Evolutionary conservation across 2,329 filamentous ascomycete genomes (phyloP), one percentile per base, ranked within the genome.

Genomic region (Alternaria consortialis): DNA sequence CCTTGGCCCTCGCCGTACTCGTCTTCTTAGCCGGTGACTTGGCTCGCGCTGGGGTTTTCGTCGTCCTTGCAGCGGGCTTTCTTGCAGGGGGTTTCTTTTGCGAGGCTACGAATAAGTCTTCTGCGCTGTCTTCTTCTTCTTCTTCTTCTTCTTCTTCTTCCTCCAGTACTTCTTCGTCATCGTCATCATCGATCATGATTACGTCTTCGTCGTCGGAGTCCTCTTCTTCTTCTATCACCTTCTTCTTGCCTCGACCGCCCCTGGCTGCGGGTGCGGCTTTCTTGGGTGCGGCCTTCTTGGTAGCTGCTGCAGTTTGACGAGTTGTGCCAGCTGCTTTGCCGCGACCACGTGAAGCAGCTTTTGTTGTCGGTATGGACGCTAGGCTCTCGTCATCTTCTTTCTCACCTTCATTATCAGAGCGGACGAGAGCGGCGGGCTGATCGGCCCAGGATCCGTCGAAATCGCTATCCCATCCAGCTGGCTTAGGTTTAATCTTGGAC

Each of bases 391-490:
- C 75, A 15, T 79, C 79, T 5, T 76, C 82, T 36, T 80, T 80
- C 42, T 80, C 79, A 13, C 82, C 82, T 15, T 82, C 85, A 47
- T 84, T 81, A 62, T 85, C 80, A 20, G 82, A 82, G 59, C 80
- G 80, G 44, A 88, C 83, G 5, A 88, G 77, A 1, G 90, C 91
- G 7, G 87, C 89, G 0, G 91, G 87, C 60, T 93, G 88, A 48
- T 95, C 91, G 62, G 90, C 90, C 94, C 94, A 98, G 52, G 85
- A 85, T 0, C 94, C 95, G 51, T 97, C 90, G 27, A 94, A 82
- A 66, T 98, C 94, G n/a, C 88, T 92, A 73, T 98, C 93, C 93
- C 94, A 98, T 2, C 84, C 84, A 11, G 87, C 86, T 1, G 94
- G 94, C 75, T 89, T 92, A 0, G 92, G 89, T 74, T 91, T 94